Evolutionary conservation across 257 asterid species (phyloP).

Genomic region (Solanum pennellii): DNA sequence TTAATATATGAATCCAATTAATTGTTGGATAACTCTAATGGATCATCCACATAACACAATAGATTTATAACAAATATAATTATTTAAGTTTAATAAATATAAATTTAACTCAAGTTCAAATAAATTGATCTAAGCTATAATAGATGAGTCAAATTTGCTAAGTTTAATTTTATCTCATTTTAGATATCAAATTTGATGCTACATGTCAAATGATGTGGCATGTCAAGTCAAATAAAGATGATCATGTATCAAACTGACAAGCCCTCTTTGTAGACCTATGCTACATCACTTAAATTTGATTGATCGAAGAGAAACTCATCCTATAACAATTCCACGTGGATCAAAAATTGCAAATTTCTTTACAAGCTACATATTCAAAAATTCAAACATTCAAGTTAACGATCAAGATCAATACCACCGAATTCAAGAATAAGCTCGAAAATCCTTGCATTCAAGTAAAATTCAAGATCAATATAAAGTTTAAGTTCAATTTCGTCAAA

Average conservation of each 20-base stretch:
- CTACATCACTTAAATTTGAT: too few species aligned
- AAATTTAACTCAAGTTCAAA: too few species aligned
- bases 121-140: neutral
- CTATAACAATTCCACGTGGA: neutral
- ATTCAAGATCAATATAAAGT: neutral
- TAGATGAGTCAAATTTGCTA: too few species aligned
- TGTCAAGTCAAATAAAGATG: too few species aligned
- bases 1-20: too few species aligned
- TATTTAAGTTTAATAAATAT: too few species aligned
- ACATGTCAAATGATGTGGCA: too few species aligned
- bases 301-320: neutral
- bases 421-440: neutral
- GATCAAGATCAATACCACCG: neutral
- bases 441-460: neutral
- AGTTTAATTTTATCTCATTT: neutral
- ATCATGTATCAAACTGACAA: neutral
- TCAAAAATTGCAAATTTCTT: neutral
- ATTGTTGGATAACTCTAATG: too few species aligned
- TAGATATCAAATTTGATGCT: neutral
- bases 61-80: too few species aligned
- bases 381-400: neutral
- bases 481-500: too few species aligned
- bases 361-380: neutral
- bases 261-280: neutral
- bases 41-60: too few species aligned